Conservation (phyloP, 179 eudicot genomes). For the Vitellaria paradoxa region DNA sequence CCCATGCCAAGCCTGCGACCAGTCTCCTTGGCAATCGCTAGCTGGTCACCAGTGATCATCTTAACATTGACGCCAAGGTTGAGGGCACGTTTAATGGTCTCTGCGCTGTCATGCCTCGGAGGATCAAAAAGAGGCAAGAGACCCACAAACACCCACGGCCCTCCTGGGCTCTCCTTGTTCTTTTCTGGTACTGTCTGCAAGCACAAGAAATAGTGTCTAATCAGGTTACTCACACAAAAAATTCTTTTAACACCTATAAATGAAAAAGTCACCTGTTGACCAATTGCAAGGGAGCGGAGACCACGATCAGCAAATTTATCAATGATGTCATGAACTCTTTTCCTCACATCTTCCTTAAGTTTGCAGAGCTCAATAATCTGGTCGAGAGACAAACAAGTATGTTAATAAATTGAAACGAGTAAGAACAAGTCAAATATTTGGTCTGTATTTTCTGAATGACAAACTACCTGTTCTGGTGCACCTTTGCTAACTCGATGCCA, state of each 20-base stretch:
- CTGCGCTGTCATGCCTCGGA: constrained; percentile 88
- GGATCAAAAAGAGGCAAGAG: constrained; percentile 84
- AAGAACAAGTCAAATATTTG: background rate
- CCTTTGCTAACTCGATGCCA: constrained; percentile 85
- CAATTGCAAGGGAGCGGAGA: constrained; percentile 68
- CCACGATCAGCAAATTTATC: constrained; percentile 85
- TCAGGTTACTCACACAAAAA: background rate
- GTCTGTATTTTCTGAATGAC: background rate
- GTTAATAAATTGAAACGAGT: background rate
- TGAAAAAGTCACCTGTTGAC: constrained; percentile 42
- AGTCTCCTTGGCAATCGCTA: constrained; percentile 87
- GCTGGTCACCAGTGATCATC: constrained; percentile 94
- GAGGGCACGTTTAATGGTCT: constrained; percentile 73
- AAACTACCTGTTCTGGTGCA: constrained; percentile 76
- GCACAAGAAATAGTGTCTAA: background rate
- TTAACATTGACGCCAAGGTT: constrained; percentile 82
- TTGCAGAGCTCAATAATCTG: constrained; percentile 72
- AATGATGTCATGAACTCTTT: constrained; percentile 52
- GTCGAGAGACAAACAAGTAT: background rate
- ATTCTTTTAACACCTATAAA: background rate
- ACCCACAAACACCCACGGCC: constrained; percentile 68
- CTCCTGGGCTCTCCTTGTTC: constrained; percentile 69
- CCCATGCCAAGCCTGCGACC: constrained; percentile 95
- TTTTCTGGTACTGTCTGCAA: constrained; percentile 65
- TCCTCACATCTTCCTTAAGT: constrained; percentile 34